These are phyloP conservation scores for Gynandropsis gynandra DNA, from an alignment of 345 rosid genomes.

Conservation along the genomic window DNA sequence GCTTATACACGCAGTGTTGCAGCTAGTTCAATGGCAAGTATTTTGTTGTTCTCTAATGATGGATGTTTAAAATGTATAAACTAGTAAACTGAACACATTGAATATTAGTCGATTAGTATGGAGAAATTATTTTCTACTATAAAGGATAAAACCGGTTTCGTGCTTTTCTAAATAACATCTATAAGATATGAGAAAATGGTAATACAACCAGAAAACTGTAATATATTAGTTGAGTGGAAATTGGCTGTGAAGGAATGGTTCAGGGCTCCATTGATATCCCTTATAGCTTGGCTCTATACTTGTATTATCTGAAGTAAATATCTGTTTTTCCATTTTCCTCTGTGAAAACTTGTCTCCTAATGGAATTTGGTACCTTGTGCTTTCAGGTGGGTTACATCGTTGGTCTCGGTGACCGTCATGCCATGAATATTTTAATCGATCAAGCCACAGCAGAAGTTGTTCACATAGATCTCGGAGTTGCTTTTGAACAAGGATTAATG, in stretches of 20 bases:
- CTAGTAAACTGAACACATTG: too few relatives aligned
- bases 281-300: constrained; percentile 2
- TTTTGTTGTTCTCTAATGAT: constrained; percentile 13
- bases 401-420: constrained; percentile 96
- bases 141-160: neutral
- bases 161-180: constrained; percentile 1
- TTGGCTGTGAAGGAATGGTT: too few relatives aligned
- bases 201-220: neutral
- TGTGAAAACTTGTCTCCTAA: neutral
- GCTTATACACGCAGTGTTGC: constrained; percentile 94
- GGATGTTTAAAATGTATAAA: neutral
- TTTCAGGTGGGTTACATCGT: constrained; percentile 94
- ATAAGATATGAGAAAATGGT: constrained; percentile 11
- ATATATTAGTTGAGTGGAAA: neutral
- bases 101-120: too few relatives aligned
- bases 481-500: constrained; percentile 97
- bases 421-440: constrained; percentile 87
- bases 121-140: too few relatives aligned
- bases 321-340: neutral
- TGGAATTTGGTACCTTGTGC: constrained; percentile 13
- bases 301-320: constrained; percentile 1
- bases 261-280: constrained; percentile 5
- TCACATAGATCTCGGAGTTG: constrained; percentile 98
- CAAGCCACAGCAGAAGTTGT: constrained; percentile 98
- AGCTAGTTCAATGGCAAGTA: constrained; percentile 86